phyloP scores from a whole-genome alignment of 495 filamentous ascomycete species.

The Podospora pseudopauciseta region DNA sequence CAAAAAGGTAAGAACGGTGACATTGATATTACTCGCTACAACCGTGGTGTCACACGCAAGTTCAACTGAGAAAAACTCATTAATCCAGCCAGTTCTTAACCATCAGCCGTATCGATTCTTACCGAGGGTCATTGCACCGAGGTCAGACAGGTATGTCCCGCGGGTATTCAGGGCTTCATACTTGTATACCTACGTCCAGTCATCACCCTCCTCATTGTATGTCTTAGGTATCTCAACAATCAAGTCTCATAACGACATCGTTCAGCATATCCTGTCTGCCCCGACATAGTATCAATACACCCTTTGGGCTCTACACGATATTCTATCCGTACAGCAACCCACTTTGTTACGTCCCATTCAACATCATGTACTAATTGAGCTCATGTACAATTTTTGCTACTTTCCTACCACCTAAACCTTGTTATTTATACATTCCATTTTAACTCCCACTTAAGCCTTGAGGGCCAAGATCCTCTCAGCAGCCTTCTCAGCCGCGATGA shows the following conservation, averaged over 20 bases:
- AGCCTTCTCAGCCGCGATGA: conserved; percentile 56
- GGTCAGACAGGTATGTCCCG: too few relatives aligned
- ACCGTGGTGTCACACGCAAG: not conserved
- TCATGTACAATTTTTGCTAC: not conserved
- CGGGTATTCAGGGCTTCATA: too few relatives aligned
- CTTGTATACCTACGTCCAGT: too few relatives aligned
- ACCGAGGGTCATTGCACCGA: too few relatives aligned
- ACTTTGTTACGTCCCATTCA: not conserved
- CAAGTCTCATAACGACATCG: not conserved
- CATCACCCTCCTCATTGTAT: too few relatives aligned
- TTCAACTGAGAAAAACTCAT: not conserved
- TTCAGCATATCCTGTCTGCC: too few relatives aligned
- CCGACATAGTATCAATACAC: too few relatives aligned
- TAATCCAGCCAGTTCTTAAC: not conserved
- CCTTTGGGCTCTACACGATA: too few relatives aligned
- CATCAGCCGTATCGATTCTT: not conserved
- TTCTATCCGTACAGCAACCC: too few relatives aligned
- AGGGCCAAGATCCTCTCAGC: conserved; percentile 34
- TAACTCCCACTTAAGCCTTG: conserved; percentile 5
- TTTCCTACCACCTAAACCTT: not conserved
- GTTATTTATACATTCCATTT: not conserved
- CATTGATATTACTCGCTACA: not conserved
- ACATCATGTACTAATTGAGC: not conserved
- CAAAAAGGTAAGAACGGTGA: not conserved
- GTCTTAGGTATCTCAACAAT: too few relatives aligned